Conservation (phyloP, 805 yeast genomes). For the Lipomyces sp. region DNA sequence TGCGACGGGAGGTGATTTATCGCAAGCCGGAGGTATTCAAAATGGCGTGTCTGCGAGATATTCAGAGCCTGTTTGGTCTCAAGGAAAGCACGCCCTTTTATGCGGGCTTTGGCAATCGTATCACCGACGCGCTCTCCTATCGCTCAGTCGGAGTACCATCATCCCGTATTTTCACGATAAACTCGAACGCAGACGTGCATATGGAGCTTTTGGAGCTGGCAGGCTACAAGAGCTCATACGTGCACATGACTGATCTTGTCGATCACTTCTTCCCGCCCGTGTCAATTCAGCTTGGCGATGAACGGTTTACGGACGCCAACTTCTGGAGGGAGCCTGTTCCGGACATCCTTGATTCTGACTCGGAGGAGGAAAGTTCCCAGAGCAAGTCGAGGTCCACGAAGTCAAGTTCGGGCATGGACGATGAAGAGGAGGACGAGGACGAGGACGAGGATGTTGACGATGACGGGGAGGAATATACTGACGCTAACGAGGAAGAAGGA, state of each 20-base stretch:
- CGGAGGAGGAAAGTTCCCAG: constrained; percentile 23
- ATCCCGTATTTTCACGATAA: constrained; percentile 90
- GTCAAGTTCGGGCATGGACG: constrained; percentile 26
- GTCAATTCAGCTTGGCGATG: constrained; percentile 41
- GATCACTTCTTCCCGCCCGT: constrained; percentile 97
- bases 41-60: constrained; percentile 92
- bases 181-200: constrained; percentile 95
- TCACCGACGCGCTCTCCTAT: constrained; percentile 93
- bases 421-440: constrained; percentile 37
- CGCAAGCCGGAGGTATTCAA: constrained; percentile 98
- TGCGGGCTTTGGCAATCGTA: constrained; percentile 96
- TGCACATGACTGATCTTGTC: constrained; percentile 86
- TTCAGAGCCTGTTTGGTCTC: constrained; percentile 61
- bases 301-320: constrained; percentile 77
- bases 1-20: constrained; percentile 83
- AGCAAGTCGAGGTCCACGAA: constrained; percentile 26
- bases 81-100: constrained; percentile 55
- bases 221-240: constrained; percentile 83
- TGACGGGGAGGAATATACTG: neutral
- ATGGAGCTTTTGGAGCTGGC: constrained; percentile 94
- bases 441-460: constrained; percentile 30
- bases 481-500: constrained; percentile 1
- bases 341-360: constrained; percentile 41
- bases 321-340: constrained; percentile 86
- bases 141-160: constrained; percentile 91